Evolutionary conservation across 495 filamentous ascomycete genomes (phyloP).

Genomic region (Diplogelasinospora grovesii): DNA sequence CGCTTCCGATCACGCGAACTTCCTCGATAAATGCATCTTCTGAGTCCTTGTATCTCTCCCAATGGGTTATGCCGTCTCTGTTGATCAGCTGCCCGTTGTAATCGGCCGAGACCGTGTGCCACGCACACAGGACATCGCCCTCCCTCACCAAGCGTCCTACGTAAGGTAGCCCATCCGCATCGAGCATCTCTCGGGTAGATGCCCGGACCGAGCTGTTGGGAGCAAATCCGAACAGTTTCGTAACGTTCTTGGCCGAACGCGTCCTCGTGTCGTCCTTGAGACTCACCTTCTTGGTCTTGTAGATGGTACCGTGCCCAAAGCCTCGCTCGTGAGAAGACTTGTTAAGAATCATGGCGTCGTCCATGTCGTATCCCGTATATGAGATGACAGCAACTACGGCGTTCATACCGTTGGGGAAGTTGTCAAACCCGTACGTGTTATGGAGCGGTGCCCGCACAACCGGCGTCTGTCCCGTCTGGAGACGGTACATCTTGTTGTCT

Average conservation of each 20-base stretch:
- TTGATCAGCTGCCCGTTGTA: slow-evolving; percentile 68
- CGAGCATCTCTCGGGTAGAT: slow-evolving; percentile 60
- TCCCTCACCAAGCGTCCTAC: slow-evolving; percentile 68
- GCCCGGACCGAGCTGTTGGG: slow-evolving; percentile 59
- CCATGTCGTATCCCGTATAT: slow-evolving; percentile 99
- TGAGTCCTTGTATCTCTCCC: slow-evolving; percentile 83
- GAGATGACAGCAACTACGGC: slow-evolving; percentile 96
- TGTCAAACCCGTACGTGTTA: slow-evolving; percentile 94
- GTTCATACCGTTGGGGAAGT: slow-evolving; percentile 97
- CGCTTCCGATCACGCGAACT: slow-evolving; percentile 79
- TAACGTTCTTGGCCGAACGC: slow-evolving; percentile 47
- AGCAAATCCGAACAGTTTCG: slow-evolving; percentile 80
- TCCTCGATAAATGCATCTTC: slow-evolving; percentile 88
- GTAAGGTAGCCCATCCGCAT: slow-evolving; percentile 78
- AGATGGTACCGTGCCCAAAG: slow-evolving; percentile 94
- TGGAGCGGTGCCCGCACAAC: slow-evolving; percentile 87
- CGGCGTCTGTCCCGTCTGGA: slow-evolving; percentile 94
- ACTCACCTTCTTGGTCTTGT: slow-evolving; percentile 88
- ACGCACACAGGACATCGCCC: slow-evolving; percentile 80
- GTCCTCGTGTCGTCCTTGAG: slow-evolving; percentile 65
- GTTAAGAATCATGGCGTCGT: slow-evolving; percentile 99
- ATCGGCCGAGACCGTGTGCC: slow-evolving; percentile 78
- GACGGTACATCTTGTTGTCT: slow-evolving; percentile 92
- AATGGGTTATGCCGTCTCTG: slow-evolving; percentile 70
- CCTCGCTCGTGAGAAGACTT: slow-evolving; percentile 96